These are phyloP conservation scores for Vanderwaltozyma yarrowii DNA, from an alignment of 805 yeast genomes.

Conservation along the genomic window DNA sequence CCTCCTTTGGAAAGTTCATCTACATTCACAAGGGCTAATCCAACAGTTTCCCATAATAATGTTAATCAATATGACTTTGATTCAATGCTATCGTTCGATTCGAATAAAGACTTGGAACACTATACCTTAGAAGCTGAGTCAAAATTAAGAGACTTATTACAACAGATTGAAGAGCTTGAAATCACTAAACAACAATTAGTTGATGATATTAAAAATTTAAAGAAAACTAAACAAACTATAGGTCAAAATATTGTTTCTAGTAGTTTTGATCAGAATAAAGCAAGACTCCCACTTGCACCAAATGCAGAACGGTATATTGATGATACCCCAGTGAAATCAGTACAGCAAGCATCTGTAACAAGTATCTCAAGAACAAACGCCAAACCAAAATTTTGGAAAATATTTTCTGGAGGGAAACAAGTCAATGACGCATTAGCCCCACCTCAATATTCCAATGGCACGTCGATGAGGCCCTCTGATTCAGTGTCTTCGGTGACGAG, in stretches of 20 bases:
- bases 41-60: background rate
- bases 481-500: conserved; percentile 4
- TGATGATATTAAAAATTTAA: conserved; percentile 2
- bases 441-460: background rate
- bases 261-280: background rate
- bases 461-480: conserved; percentile 3
- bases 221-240: conserved; percentile 3
- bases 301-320: background rate
- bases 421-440: conserved; percentile 3
- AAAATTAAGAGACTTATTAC: background rate
- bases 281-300: background rate
- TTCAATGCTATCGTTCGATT: background rate
- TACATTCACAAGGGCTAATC: background rate
- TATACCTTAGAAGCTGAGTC: background rate
- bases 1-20: conserved; percentile 10
- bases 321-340: conserved; percentile 5
- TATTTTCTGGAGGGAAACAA: conserved; percentile 13
- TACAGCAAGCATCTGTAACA: conserved; percentile 12
- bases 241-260: background rate
- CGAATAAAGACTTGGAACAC: background rate
- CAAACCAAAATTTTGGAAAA: conserved; percentile 29
- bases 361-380: conserved; percentile 18
- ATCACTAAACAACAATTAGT: conserved; percentile 1
- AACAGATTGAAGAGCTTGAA: conserved; percentile 4
- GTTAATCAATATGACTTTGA: background rate